Evolutionary conservation across 208 protist genomes (phyloP).

Genomic region (Wallacemonas sp.): DNA sequence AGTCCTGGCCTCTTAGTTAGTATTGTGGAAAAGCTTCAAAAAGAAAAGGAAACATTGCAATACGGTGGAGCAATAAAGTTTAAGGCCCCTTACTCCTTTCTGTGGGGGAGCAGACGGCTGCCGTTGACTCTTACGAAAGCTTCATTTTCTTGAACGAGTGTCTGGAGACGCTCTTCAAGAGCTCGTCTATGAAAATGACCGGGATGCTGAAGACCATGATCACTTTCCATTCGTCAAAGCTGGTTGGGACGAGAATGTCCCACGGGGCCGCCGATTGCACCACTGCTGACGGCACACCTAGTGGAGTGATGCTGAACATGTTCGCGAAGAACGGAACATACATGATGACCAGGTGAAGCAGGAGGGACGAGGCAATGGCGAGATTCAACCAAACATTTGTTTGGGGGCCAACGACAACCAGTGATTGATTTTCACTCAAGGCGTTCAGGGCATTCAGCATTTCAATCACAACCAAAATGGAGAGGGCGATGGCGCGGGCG

Average conservation of each 20-base stretch:
- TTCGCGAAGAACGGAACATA: conserved; percentile 87
- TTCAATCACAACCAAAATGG: conserved; percentile 93
- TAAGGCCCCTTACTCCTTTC: too few relatives aligned
- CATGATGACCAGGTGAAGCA: conserved; percentile 91
- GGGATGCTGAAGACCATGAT: conserved; percentile 90
- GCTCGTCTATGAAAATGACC: conserved; percentile 94
- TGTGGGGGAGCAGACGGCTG: too few relatives aligned
- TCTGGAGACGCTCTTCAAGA: conserved; percentile 83
- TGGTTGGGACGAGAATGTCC: conserved; percentile 64
- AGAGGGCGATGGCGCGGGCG: conserved; percentile 88
- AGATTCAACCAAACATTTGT: conserved; percentile 83
- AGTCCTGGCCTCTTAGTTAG: too few relatives aligned
- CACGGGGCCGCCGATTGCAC: conserved; percentile 53
- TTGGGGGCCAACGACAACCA: conserved; percentile 63
- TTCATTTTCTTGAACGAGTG: too few relatives aligned
- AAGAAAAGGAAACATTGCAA: too few relatives aligned
- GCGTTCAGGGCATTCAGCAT: conserved; percentile 96
- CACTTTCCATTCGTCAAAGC: conserved; percentile 87
- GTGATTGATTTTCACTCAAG: conserved; percentile 92
- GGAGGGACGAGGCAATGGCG: conserved; percentile 81
- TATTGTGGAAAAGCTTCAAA: too few relatives aligned
- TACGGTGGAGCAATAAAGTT: too few relatives aligned
- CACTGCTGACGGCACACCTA: conserved; percentile 60
- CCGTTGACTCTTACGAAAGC: too few relatives aligned
- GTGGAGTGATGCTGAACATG: conserved; percentile 86